Evolutionary conservation across 164 flowering plant species (phyloP), one percentile per base, ranked within the genome.

Genomic region (Chimonanthus salicifolius): DNA sequence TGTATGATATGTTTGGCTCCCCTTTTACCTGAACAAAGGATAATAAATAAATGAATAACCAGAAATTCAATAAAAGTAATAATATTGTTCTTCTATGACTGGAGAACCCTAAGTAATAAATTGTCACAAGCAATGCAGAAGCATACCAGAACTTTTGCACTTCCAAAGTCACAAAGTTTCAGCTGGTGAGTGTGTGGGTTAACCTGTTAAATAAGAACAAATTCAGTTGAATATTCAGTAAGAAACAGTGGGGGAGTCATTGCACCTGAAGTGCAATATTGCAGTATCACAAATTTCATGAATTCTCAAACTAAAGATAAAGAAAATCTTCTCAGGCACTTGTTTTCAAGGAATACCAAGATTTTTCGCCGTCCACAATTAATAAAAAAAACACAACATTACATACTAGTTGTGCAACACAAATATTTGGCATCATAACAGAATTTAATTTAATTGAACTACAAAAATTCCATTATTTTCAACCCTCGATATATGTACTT

Each of bases 181-280:
- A 88, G 74, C 79, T 88, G 91, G 78, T 88, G 89, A 2, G 87
- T 84, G 64, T 84, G 90, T 48, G 91, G 91, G 70, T 88, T 87
- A 58, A 88, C 92, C 92, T 88, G 80, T 54, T 60, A 43, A 71
- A 6, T 33, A 3, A 45, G 5, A 66, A 11, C 11, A 16, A 44
- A 44, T 66, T 8, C 6, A 66, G 48, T 66, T 66, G 47, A 13
- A 66, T 66, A 66, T 44, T 44, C 46, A 13, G n/a, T 44, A 3
- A 44, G 45, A 66, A 63, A 63, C 43, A 64, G 20, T 51, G 13
- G 18, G 11, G 20, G 3, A 63, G 9, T 63, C 33, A 33, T 33
- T 33, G 33, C 33, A 33, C 33, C 33, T 1, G 33, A 33, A 33
- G 33, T 33, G 33, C 33, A 1, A 33, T 0, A 33, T 33, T 33